Evolutionary conservation across 2,329 filamentous ascomycete genomes (phyloP).

Genomic region (Trichoderma sp.): DNA sequence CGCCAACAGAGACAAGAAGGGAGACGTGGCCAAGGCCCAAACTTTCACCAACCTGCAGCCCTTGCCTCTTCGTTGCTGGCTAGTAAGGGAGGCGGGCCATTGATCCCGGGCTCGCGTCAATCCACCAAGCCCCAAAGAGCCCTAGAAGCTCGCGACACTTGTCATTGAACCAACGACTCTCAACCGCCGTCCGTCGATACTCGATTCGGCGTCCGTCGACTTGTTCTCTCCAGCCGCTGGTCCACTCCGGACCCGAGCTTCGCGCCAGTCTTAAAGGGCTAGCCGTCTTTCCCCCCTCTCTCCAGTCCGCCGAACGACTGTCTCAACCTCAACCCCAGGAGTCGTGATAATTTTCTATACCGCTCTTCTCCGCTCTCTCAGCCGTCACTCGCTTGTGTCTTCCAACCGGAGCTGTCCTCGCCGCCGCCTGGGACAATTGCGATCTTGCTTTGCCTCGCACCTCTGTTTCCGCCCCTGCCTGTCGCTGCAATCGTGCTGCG

Average conservation of each 20-base stretch:
- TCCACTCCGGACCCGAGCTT: slow-evolving; percentile 18
- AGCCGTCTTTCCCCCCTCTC: slow-evolving; percentile 3
- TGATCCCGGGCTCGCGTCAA: slow-evolving; percentile 23
- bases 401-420: neutral
- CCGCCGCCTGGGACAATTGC: neutral
- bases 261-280: slow-evolving; percentile 22
- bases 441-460: neutral
- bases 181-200: slow-evolving; percentile 19
- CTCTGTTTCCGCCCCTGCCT: neutral
- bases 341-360: slow-evolving; percentile 10
- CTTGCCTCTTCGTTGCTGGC: slow-evolving; percentile 15
- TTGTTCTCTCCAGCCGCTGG: slow-evolving; percentile 4
- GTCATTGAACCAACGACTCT: slow-evolving; percentile 25
- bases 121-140: slow-evolving; percentile 19
- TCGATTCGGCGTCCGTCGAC: slow-evolving; percentile 14
- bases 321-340: neutral
- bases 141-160: slow-evolving; percentile 25
- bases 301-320: neutral
- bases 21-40: neutral
- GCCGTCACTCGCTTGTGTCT: slow-evolving; percentile 9
- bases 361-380: neutral
- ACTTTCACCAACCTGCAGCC: neutral
- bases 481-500: neutral
- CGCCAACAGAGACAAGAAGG: neutral
- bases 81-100: slow-evolving; percentile 20